These are phyloP conservation scores for Penicillium polonicum DNA, from an alignment of 2,329 filamentous ascomycete genomes.

Conservation along the genomic window DNA sequence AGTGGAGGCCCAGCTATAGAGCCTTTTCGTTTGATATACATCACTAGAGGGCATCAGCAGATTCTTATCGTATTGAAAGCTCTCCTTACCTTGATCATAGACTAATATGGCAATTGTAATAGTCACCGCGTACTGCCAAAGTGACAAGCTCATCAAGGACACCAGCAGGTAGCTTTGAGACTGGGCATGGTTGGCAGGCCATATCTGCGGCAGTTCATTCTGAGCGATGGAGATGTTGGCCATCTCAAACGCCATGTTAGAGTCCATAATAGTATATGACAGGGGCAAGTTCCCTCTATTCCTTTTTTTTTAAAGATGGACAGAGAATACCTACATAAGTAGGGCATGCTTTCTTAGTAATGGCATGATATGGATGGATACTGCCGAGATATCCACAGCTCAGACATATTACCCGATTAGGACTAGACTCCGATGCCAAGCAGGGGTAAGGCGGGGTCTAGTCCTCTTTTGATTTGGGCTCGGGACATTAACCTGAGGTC, in stretches of 20 bases:
- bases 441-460: constrained; percentile 21
- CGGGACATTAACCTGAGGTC: not conserved
- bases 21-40: constrained; percentile 68
- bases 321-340: not conserved
- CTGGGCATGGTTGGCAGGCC: not conserved
- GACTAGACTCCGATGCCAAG: constrained; percentile 26
- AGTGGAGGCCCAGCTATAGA: constrained; percentile 67
- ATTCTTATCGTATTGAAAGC: not conserved
- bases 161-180: not conserved
- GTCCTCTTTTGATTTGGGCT: constrained; percentile 19
- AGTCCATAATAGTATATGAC: not conserved
- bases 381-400: not conserved
- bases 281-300: not conserved
- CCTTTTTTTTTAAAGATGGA: not conserved
- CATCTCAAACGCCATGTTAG: constrained; percentile 10
- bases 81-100: constrained; percentile 75
- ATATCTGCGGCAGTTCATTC: constrained; percentile 8
- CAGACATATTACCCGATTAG: constrained; percentile 15
- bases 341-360: not conserved
- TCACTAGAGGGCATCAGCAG: constrained; percentile 49
- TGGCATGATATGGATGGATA: constrained; percentile 1
- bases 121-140: constrained; percentile 44
- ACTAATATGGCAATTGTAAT: constrained; percentile 65
- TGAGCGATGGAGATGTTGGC: constrained; percentile 14
- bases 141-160: constrained; percentile 41